phyloP scores from a whole-genome alignment of 257 asterid species.

The Solanum pinnatisectum region DNA sequence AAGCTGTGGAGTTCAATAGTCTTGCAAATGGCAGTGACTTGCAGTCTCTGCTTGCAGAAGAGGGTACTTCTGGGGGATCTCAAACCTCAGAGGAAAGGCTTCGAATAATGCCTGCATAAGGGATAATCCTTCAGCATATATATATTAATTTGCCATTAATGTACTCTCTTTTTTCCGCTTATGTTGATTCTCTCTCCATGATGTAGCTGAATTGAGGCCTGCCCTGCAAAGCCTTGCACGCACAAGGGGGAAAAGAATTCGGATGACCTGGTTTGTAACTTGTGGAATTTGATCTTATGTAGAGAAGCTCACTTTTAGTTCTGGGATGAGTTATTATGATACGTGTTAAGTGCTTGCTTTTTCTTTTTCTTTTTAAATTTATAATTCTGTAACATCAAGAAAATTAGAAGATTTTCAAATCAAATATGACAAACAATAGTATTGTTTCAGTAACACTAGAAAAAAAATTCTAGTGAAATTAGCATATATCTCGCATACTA shows the following conservation, averaged over 20 bases:
- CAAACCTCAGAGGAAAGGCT: slow-evolving; percentile 53
- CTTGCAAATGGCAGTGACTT: slow-evolving; percentile 95
- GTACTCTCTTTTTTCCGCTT: not conserved
- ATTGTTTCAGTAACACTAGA: too few relatives aligned
- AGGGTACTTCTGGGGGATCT: slow-evolving; percentile 30
- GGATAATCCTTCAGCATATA: not conserved
- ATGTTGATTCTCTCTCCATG: not conserved
- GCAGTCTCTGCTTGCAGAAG: slow-evolving; percentile 82
- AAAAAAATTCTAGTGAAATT: too few relatives aligned
- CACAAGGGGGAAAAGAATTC: not conserved
- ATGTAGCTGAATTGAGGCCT: not conserved
- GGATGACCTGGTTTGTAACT: not conserved
- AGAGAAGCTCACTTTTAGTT: not conserved
- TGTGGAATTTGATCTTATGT: not conserved
- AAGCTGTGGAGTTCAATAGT: slow-evolving; percentile 96
- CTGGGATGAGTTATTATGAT: not conserved
- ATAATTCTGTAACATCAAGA: too few relatives aligned
- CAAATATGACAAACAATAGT: too few relatives aligned
- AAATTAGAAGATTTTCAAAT: too few relatives aligned
- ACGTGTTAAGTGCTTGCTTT: not conserved
- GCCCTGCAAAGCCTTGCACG: not conserved
- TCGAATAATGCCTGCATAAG: slow-evolving; percentile 45
- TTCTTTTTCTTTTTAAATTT: too few relatives aligned
- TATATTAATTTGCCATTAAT: not conserved
- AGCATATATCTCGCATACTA: too few relatives aligned